A percentile compares a stretch with the other conserved stretches of the same genome.
Conservation (phyloP, 768 basidiomycete genomes). For the Trametes villosa region DNA sequence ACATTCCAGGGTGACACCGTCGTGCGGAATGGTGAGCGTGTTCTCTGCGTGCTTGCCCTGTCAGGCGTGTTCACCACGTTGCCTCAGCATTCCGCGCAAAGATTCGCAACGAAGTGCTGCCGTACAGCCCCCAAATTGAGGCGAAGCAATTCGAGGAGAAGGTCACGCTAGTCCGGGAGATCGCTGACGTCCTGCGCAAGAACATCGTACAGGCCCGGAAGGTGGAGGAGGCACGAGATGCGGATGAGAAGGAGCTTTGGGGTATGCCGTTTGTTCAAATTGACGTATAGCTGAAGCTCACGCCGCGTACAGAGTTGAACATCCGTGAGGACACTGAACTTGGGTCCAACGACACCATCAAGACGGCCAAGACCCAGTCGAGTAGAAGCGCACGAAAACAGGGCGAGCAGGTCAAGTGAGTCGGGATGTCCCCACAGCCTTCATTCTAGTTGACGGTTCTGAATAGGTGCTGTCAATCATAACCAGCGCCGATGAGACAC, state of each 20-base stretch:
- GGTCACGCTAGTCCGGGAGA: slow-evolving; percentile 64
- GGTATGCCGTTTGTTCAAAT: slow-evolving; percentile 44
- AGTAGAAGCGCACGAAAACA: slow-evolving; percentile 51
- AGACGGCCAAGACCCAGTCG: slow-evolving; percentile 56
- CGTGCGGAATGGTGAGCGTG: slow-evolving; percentile 29
- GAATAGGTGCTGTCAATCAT: slow-evolving; percentile 34
- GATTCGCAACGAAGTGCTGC: slow-evolving; percentile 62
- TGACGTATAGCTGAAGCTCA: neutral
- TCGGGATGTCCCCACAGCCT: neutral
- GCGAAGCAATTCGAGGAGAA: slow-evolving; percentile 54
- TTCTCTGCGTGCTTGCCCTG: slow-evolving; percentile 15
- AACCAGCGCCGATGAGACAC: slow-evolving; percentile 29
- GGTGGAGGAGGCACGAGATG: slow-evolving; percentile 40
- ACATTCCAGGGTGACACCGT: slow-evolving; percentile 65
- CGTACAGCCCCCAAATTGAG: slow-evolving; percentile 47
- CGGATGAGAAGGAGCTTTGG: slow-evolving; percentile 53
- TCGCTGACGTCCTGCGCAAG: slow-evolving; percentile 72
- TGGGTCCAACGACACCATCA: slow-evolving; percentile 83
- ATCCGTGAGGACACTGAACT: slow-evolving; percentile 84
- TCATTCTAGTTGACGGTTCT: slow-evolving; percentile 21
- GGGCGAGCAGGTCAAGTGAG: slow-evolving; percentile 25
- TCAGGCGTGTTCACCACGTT: slow-evolving; percentile 16
- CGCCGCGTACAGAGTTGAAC: slow-evolving; percentile 55
- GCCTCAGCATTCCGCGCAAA: slow-evolving; percentile 70
- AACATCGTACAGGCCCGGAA: slow-evolving; percentile 86